Conservation (phyloP, 352 stramenopile species). For the Globisporangium spiculum region DNA sequence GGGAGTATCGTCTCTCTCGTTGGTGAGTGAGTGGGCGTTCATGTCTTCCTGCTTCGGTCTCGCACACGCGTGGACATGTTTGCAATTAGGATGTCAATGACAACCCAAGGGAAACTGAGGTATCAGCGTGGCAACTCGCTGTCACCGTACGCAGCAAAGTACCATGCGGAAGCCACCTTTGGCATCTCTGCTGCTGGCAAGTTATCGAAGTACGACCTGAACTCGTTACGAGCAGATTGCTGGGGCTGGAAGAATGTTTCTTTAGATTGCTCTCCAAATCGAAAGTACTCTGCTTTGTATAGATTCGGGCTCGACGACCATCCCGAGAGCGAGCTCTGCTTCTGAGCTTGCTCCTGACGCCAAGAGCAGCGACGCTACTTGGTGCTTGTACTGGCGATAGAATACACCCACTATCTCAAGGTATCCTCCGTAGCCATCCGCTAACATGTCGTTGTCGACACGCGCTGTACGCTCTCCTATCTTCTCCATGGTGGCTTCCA, state of each 20-base stretch:
- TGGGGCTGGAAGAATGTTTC: constrained; percentile 60
- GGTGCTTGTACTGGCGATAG: constrained; percentile 70
- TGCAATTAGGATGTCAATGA: constrained; percentile 47
- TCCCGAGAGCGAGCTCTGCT: constrained; percentile 68
- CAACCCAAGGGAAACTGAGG: constrained; percentile 76
- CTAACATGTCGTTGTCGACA: constrained; percentile 58
- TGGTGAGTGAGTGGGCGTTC: constrained; percentile 25
- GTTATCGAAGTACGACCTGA: constrained; percentile 26
- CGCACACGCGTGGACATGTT: constrained; percentile 33
- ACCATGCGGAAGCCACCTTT: constrained; percentile 66
- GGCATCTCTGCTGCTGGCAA: constrained; percentile 22
- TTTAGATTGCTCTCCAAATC: constrained; percentile 68
- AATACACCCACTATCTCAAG: constrained; percentile 33
- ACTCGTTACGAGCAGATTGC: constrained; percentile 42
- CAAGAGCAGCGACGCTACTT: constrained; percentile 44
- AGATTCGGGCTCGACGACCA: constrained; percentile 62
- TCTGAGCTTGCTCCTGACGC: constrained; percentile 65
- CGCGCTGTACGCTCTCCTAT: constrained; percentile 6
- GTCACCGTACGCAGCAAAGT: constrained; percentile 61
- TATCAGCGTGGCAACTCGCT: constrained; percentile 24
- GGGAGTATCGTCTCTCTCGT: constrained; percentile 34
- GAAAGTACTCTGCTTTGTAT: constrained; percentile 76
- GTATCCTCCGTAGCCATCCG: constrained; percentile 47
- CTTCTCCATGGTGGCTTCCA: constrained; percentile 40
- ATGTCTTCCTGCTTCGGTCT: constrained; percentile 21